Evolutionary conservation across 2,329 filamentous ascomycete species (phyloP), one percentile per base, ranked within the genome.

Genomic region (Diaporthe citriasiana): DNA sequence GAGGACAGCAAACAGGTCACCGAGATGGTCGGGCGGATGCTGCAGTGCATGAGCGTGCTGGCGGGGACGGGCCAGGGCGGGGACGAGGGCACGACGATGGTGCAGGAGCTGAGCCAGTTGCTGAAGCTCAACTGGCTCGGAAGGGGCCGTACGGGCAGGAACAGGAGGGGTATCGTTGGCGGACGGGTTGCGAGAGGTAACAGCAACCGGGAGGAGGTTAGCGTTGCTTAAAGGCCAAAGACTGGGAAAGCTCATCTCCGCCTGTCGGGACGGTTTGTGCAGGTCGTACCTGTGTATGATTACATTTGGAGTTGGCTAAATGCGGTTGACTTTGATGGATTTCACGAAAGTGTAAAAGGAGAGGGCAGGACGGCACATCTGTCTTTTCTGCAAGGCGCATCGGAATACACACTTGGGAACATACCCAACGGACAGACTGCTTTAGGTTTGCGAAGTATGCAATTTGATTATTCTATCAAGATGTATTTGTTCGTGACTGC

Each of bases 91-190:
- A 94, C 96, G 80, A 89, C 89, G 73, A 94, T 93, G 83, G 93
- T 98, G 79, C 93, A 96, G 76, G 90, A 95, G 79, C 85, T 99
- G 76, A 95, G 93, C 73, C 93, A 94, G 80, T 92, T 97, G 78
- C 86, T 99, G 75, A 99, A 98, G 84, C 91, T 98, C 79, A 99
- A 99, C 82, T 99, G 97, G 97, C 88, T 99, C 1, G 96, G 96
- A 0, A 88, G 97, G 60, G 96, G 96, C 0, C 86, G 97, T 47
- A 98, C 95, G 4, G 97, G 97, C 0, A 88, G 97, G 76, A 97
- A 98, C 82, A 87, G 97, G 70, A 90, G 95, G 77, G 97, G 97
- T 0, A 96, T 98, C 81, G 95, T 98, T 0, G 95, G 95, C 2
- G 89, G 88, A 0, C 82, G 89, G 70, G 88, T 90, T 13, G 85